Percentiles rank a stretch among this genome's conserved stretches.
Evolutionary conservation across 352 stramenopile species (phyloP).

Genomic region (Phytophthora pisi): DNA sequence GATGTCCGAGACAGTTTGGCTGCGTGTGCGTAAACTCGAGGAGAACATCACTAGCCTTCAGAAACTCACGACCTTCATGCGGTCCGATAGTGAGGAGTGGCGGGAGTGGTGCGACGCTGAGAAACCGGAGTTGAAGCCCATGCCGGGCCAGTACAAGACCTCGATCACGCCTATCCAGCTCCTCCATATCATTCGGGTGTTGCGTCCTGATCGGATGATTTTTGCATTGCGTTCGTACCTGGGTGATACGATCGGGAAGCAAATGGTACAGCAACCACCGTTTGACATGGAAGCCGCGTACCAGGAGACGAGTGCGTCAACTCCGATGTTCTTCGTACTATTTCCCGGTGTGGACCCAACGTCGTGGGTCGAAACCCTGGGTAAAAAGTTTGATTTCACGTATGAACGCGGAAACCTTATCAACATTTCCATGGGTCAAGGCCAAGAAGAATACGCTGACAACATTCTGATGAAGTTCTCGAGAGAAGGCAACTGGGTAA

Average conservation of each 20-base stretch:
- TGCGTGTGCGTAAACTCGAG: slow-evolving; percentile 91
- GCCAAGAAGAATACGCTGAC: slow-evolving; percentile 81
- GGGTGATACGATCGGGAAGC: slow-evolving; percentile 51
- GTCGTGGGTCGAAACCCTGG: slow-evolving; percentile 84
- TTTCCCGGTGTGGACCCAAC: slow-evolving; percentile 92
- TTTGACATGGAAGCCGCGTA: slow-evolving; percentile 90
- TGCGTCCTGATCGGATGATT: slow-evolving; percentile 87
- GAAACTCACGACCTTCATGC: slow-evolving; percentile 94
- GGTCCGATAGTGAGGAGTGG: slow-evolving; percentile 96
- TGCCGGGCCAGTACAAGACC: slow-evolving; percentile 89
- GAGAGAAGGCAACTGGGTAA: slow-evolving; percentile 85
- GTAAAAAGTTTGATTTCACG: slow-evolving; percentile 82
- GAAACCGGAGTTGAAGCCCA: slow-evolving; percentile 85
- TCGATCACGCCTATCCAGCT: slow-evolving; percentile 55
- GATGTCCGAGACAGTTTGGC: slow-evolving; percentile 89
- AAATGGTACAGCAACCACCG: slow-evolving; percentile 84
- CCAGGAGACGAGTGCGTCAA: slow-evolving; percentile 89
- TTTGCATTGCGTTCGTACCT: slow-evolving; percentile 74
- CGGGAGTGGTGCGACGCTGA: slow-evolving; percentile 93
- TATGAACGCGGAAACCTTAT: slow-evolving; percentile 77
- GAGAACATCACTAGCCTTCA: slow-evolving; percentile 84
- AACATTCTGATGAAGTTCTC: slow-evolving; percentile 71
- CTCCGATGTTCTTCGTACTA: slow-evolving; percentile 92
- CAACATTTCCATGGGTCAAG: slow-evolving; percentile 92
- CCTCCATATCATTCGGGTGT: slow-evolving; percentile 78